Conservation (phyloP, 164 flowering plant genomes). For the Piper longum region DNA sequence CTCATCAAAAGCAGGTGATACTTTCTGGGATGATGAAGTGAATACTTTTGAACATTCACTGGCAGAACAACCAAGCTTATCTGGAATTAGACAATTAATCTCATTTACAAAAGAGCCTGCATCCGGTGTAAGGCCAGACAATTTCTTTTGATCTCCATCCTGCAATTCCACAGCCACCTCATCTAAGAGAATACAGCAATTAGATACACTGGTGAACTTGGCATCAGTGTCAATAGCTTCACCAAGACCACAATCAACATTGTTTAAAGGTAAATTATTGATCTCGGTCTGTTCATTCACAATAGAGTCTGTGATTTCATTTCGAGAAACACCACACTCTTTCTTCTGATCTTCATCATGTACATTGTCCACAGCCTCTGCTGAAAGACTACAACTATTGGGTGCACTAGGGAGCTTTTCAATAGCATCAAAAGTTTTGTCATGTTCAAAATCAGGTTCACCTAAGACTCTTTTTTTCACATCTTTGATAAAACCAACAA, state of each 20-base stretch:
- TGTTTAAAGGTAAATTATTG: too few relatives aligned
- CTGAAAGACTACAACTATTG: conserved; percentile 23
- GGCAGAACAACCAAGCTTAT: background rate
- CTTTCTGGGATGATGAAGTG: conserved; percentile 14
- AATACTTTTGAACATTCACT: conserved; percentile 26
- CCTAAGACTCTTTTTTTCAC: conserved; percentile 17
- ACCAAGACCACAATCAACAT: too few relatives aligned
- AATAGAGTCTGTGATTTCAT: conserved; percentile 33
- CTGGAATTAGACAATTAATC: background rate
- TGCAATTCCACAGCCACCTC: background rate
- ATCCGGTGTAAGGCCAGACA: too few relatives aligned
- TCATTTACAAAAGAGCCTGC: background rate
- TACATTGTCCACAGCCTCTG: conserved; percentile 16
- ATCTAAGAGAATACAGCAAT: background rate
- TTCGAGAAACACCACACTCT: background rate
- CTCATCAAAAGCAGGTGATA: conserved; percentile 9
- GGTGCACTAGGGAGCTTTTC: conserved; percentile 23
- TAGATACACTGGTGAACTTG: background rate
- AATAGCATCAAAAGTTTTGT: conserved; percentile 11
- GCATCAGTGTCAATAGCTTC: background rate
- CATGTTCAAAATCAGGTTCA: conserved; percentile 20
- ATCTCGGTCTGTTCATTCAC: background rate
- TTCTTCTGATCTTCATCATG: conserved; percentile 24
- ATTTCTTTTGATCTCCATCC: background rate
- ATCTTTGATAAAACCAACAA: conserved; percentile 14